A percentile compares a stretch with the other conserved stretches of the same genome.
These are phyloP conservation scores for Parsonsia alboflavescens DNA, from an alignment of 257 asterid genomes.

Conservation along the genomic window DNA sequence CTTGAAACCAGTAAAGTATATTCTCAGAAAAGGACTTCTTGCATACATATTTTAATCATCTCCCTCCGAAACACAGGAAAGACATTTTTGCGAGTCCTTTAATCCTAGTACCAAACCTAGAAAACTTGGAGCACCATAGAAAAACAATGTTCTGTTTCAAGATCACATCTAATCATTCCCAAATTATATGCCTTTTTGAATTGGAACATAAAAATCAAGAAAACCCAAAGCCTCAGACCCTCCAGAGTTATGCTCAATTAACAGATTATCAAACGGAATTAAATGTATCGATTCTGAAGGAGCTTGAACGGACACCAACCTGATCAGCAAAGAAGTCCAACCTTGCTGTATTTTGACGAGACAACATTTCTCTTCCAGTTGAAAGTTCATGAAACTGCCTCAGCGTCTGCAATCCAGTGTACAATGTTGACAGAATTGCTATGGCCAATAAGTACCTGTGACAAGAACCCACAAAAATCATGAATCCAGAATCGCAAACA, in stretches of 20 bases:
- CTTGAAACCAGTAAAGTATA: background rate
- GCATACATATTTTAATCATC: background rate
- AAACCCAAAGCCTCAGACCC: background rate
- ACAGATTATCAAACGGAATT: background rate
- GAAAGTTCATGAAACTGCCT: constrained; percentile 48
- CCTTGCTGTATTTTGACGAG: constrained; percentile 29
- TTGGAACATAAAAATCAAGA: background rate
- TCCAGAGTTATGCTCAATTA: background rate
- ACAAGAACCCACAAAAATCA: background rate
- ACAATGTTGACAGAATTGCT: constrained; percentile 65
- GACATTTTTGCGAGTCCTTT: background rate
- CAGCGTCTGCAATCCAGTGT: constrained; percentile 55
- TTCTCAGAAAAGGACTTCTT: background rate
- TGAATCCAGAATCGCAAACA: background rate
- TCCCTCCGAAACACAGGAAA: background rate
- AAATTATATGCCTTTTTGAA: background rate
- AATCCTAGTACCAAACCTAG: background rate
- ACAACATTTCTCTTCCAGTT: constrained; percentile 31
- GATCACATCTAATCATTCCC: background rate
- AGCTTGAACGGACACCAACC: constrained; percentile 31
- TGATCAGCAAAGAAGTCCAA: constrained; percentile 76
- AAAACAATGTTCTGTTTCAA: background rate
- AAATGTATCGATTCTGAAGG: background rate
- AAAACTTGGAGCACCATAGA: background rate
- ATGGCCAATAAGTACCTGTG: constrained; percentile 72